These are phyloP conservation scores for Yamadazyma laniorum DNA, from an alignment of 805 yeast species.

Conservation along the genomic window DNA sequence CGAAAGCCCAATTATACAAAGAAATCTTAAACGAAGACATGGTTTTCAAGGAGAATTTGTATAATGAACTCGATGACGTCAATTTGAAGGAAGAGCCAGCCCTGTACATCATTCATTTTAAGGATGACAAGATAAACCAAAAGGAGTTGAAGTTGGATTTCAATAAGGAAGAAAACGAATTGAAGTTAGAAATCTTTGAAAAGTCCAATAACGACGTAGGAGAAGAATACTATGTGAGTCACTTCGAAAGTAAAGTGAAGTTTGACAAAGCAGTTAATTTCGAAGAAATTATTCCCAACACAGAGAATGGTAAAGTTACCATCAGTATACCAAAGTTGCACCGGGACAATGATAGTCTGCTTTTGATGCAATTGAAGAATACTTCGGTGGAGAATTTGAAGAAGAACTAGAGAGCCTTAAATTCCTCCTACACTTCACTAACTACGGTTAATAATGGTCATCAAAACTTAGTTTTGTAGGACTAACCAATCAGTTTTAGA, in stretches of 20 bases:
- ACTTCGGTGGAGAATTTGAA: constrained; percentile 14
- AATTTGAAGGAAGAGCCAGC: constrained; percentile 23
- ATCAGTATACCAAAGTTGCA: constrained; percentile 22
- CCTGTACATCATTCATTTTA: constrained; percentile 22
- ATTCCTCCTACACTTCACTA: too few relatives aligned
- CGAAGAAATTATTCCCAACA: constrained; percentile 21
- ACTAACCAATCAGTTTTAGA: too few relatives aligned
- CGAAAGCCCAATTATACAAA: constrained; percentile 16
- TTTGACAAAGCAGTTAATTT: constrained; percentile 24
- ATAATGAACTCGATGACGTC: constrained; percentile 19
- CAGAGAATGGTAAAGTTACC: constrained; percentile 18
- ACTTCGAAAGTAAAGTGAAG: constrained; percentile 19
- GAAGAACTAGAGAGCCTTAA: too few relatives aligned
- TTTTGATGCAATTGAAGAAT: constrained; percentile 15
- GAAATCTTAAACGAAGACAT: constrained; percentile 16
- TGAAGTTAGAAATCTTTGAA: constrained; percentile 18
- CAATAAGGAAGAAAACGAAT: constrained; percentile 22
- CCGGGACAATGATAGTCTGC: constrained; percentile 10
- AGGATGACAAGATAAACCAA: constrained; percentile 15
- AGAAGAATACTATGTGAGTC: constrained; percentile 15
- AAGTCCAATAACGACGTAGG: constrained; percentile 13
- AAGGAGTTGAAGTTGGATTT: constrained; percentile 24
- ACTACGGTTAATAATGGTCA: too few relatives aligned
- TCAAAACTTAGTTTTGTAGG: too few relatives aligned
- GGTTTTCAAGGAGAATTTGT: constrained; percentile 16